Evolutionary conservation across 257 asterid genomes (phyloP).

Genomic region (Catharanthus roseus): DNA sequence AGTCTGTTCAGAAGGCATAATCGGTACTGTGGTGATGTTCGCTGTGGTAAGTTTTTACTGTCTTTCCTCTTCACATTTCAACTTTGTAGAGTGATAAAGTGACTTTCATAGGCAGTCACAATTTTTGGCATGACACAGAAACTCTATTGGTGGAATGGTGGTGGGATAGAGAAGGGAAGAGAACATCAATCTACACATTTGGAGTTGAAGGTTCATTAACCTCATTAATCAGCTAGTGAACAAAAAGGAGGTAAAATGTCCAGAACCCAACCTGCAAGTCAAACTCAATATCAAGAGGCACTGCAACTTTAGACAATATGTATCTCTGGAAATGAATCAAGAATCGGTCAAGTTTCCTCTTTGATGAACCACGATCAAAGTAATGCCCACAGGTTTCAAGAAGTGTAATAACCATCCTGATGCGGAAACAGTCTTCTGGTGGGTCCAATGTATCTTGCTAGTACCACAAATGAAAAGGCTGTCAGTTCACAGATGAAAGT

Average conservation of each 20-base stretch:
- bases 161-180: background rate
- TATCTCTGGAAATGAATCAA: constrained; percentile 91
- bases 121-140: background rate
- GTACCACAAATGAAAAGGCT: background rate
- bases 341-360: constrained; percentile 95
- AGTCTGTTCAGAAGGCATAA: background rate
- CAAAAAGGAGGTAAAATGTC: background rate
- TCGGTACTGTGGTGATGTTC: background rate
- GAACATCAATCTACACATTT: background rate
- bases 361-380: constrained; percentile 95
- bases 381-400: constrained; percentile 98
- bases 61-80: background rate
- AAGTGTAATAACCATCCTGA: constrained; percentile 87
- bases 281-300: constrained; percentile 94
- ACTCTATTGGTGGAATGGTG: background rate
- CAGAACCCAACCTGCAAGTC: constrained; percentile 81
- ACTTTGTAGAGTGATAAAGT: background rate
- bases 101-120: background rate
- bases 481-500: background rate
- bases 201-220: background rate
- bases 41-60: background rate
- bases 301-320: constrained; percentile 68
- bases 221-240: constrained; percentile 1
- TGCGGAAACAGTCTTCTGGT: constrained; percentile 93
- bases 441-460: constrained; percentile 95